Conservation (phyloP, 2,329 filamentous ascomycete genomes). For the Dactylellina sp. region DNA sequence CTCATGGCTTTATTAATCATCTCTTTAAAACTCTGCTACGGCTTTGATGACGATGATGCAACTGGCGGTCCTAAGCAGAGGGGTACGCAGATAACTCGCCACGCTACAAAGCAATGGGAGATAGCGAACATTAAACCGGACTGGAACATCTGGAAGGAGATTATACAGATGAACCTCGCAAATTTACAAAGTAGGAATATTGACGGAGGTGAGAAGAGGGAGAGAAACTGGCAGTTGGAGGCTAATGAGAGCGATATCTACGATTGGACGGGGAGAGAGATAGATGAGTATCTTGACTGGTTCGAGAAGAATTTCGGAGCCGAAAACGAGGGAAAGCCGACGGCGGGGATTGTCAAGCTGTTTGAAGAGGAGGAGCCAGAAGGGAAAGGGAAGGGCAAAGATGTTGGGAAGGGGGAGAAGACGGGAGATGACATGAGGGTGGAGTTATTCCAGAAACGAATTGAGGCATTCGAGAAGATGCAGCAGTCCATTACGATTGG, state of each 20-base stretch:
- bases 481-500: slow-evolving; percentile 17
- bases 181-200: slow-evolving; percentile 59
- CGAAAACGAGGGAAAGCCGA: slow-evolving; percentile 63
- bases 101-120: slow-evolving; percentile 55
- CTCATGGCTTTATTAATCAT: slow-evolving; percentile 78
- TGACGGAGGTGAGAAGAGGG: slow-evolving; percentile 54
- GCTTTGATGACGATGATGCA: slow-evolving; percentile 70
- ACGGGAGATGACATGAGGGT: neutral
- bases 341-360: slow-evolving; percentile 56
- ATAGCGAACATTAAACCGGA: slow-evolving; percentile 67
- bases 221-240: slow-evolving; percentile 66
- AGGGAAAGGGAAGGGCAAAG: slow-evolving; percentile 3
- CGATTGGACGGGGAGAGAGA: slow-evolving; percentile 70
- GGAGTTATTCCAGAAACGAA: slow-evolving; percentile 15
- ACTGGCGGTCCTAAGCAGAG: slow-evolving; percentile 61
- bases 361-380: slow-evolving; percentile 52
- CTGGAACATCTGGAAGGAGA: slow-evolving; percentile 77
- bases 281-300: slow-evolving; percentile 84
- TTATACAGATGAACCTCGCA: slow-evolving; percentile 64
- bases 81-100: slow-evolving; percentile 14
- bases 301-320: slow-evolving; percentile 76
- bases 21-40: slow-evolving; percentile 81
- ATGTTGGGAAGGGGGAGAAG: neutral
- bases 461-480: slow-evolving; percentile 21
- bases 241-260: slow-evolving; percentile 74